Conservation (phyloP, 441 rosid species). For the Eruca vesicaria region DNA sequence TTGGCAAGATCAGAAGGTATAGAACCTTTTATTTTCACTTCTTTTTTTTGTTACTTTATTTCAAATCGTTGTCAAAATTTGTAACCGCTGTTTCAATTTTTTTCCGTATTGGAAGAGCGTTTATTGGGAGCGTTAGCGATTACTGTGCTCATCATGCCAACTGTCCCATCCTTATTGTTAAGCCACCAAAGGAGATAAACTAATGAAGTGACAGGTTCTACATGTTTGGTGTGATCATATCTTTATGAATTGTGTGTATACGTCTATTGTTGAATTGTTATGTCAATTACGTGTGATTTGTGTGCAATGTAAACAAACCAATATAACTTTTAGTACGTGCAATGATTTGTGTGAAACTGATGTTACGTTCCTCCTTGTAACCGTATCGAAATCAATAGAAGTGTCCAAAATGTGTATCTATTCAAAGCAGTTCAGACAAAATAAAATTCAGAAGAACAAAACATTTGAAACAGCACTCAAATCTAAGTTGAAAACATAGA, state of each 20-base stretch:
- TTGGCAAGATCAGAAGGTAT: conserved; percentile 73
- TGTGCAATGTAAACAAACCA: neutral
- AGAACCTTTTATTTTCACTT: neutral
- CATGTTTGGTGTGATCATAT: neutral
- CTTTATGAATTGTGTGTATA: neutral
- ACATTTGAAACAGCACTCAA: conserved; percentile 15
- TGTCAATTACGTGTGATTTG: neutral
- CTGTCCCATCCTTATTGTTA: conserved; percentile 69
- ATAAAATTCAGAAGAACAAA: conserved; percentile 18
- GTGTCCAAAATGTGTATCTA: conserved; percentile 24
- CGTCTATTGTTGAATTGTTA: neutral
- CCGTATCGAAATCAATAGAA: neutral
- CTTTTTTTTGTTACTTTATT: neutral
- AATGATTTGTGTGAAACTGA: neutral
- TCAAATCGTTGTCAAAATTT: neutral
- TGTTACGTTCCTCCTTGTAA: neutral
- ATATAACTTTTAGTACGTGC: neutral
- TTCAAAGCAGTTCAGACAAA: conserved; percentile 13
- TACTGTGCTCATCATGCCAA: conserved; percentile 67
- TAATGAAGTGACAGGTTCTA: neutral
- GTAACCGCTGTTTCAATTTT: neutral
- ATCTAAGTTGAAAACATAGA: neutral
- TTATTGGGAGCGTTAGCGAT: conserved; percentile 81
- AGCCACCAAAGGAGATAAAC: conserved; percentile 48
- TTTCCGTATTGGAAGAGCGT: conserved; percentile 42